Conservation (phyloP, 2,329 filamentous ascomycete genomes). For the Aspergillus pseudonomiae region DNA sequence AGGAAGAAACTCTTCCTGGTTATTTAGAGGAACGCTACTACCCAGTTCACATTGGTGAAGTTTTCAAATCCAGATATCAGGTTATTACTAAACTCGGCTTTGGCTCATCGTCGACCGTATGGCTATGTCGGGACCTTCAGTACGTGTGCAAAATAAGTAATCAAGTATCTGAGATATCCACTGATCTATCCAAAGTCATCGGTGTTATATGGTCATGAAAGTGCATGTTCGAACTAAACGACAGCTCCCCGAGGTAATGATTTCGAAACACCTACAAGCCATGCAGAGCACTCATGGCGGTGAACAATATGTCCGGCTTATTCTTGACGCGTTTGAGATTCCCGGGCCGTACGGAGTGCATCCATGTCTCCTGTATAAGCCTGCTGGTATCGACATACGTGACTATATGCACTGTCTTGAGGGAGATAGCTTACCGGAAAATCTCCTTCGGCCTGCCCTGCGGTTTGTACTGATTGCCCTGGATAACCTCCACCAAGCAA, state of each 20-base stretch:
- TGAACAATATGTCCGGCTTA: constrained; percentile 24
- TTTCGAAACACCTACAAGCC: constrained; percentile 29
- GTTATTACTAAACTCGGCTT: constrained; percentile 30
- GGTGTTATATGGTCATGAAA: constrained; percentile 20
- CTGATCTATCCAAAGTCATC: constrained; percentile 15
- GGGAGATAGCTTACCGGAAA: constrained; percentile 24
- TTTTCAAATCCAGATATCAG: constrained; percentile 24
- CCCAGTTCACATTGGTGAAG: constrained; percentile 18
- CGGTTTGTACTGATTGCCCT: constrained; percentile 84
- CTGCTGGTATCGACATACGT: constrained; percentile 21
- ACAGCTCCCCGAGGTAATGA: constrained; percentile 25
- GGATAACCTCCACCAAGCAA: constrained; percentile 83
- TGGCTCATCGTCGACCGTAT: constrained; percentile 28
- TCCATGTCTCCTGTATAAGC: constrained; percentile 29
- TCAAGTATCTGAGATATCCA: background rate
- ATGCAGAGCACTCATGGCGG: constrained; percentile 24
- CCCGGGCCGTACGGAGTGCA: constrained; percentile 27
- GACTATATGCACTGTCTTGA: constrained; percentile 27
- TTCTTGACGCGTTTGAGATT: constrained; percentile 34
- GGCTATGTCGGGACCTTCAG: constrained; percentile 26
- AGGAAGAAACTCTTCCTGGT: constrained; percentile 19
- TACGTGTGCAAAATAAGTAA: constrained; percentile 8
- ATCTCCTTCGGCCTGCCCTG: constrained; percentile 52
- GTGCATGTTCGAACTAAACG: constrained; percentile 18
- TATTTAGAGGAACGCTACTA: constrained; percentile 22